phyloP scores from a whole-genome alignment of 192 early-diverging fungal species.

The Umbelopsis ramanniana region DNA sequence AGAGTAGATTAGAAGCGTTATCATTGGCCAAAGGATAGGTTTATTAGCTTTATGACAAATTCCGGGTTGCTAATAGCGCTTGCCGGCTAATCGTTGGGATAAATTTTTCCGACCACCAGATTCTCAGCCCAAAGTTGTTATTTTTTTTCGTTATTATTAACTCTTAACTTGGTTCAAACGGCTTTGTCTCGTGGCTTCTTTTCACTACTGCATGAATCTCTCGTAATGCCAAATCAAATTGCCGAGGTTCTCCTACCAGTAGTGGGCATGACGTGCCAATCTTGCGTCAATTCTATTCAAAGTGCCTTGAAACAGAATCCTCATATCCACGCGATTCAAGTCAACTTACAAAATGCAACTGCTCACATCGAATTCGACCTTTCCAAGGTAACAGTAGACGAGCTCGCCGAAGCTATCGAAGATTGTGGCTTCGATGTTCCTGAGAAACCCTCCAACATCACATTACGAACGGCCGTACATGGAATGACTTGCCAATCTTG shows the following conservation, averaged over 20 bases:
- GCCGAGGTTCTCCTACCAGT: slow-evolving; percentile 52
- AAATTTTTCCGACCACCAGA: neutral
- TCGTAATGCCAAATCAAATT: slow-evolving; percentile 9
- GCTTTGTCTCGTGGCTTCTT: too few relatives aligned
- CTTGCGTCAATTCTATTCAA: slow-evolving; percentile 74
- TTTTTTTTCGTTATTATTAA: neutral
- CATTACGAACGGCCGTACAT: slow-evolving; percentile 57
- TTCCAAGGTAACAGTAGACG: slow-evolving; percentile 21
- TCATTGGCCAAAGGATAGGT: too few relatives aligned
- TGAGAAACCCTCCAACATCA: slow-evolving; percentile 17
- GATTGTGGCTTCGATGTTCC: slow-evolving; percentile 76
- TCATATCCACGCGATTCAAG: slow-evolving; percentile 56
- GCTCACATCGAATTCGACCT: slow-evolving; percentile 64
- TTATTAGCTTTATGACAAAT: neutral
- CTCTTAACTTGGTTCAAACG: neutral
- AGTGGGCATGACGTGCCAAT: slow-evolving; percentile 80
- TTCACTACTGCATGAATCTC: neutral
- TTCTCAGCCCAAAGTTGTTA: too few relatives aligned
- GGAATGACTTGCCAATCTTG: slow-evolving; percentile 93
- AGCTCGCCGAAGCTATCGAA: slow-evolving; percentile 64
- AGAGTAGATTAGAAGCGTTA: too few relatives aligned
- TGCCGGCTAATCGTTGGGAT: too few relatives aligned
- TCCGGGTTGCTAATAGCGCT: neutral
- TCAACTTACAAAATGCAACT: slow-evolving; percentile 58
- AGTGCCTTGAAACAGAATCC: slow-evolving; percentile 46